Evolutionary conservation across 345 rosid species (phyloP), one percentile per base, ranked within the genome.

Genomic region (Ceriops zippeliana): DNA sequence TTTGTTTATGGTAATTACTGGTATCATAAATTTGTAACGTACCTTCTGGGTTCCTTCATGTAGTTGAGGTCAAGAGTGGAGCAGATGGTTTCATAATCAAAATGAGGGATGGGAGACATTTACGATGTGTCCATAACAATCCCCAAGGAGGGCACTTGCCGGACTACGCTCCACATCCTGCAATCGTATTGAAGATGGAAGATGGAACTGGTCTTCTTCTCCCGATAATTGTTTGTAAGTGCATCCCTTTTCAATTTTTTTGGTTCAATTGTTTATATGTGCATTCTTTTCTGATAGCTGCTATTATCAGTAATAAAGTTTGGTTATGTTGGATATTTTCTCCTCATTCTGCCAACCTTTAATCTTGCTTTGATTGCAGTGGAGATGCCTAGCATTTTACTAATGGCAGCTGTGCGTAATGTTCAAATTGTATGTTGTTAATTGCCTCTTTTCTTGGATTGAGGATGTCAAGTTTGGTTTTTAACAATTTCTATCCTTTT

Each of bases 141-240:
- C 95, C 97, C 79, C 96, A 91, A 70, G 92, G 96, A 47, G 90
- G 89, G 28, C 92, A 88, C 76, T 69, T 91, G 28, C 91, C 92
- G 0, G 89, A 93, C 75, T 86, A 88, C 64, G 88, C 96, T 62
- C 97, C 97, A 0, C 98, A 89, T 70, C 98, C 97, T 71, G 98
- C 96, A 1, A 93, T 93, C 58, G 97, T 93, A 19, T 82, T 93
- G 88, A 93, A 85, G 86, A 93, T 91, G 98, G 98, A 93, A 81
- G 98, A 93, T 57, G 96, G 92, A 56, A 93, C 97, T 6, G 98
- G 96, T 79, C 97, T 93, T 77, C 92, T 91, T 56, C 97, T 93
- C 65, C 98, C 97, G 0, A 93, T 93, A 57, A 86, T 93, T 62
- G 98, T 93, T 69, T 84, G 98, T 93, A 86, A 22, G 97, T 88